Percentiles rank a stretch among this genome's conserved stretches.
phyloP scores from a whole-genome alignment of 345 rosid species.

The Moricandia arvensis region DNA sequence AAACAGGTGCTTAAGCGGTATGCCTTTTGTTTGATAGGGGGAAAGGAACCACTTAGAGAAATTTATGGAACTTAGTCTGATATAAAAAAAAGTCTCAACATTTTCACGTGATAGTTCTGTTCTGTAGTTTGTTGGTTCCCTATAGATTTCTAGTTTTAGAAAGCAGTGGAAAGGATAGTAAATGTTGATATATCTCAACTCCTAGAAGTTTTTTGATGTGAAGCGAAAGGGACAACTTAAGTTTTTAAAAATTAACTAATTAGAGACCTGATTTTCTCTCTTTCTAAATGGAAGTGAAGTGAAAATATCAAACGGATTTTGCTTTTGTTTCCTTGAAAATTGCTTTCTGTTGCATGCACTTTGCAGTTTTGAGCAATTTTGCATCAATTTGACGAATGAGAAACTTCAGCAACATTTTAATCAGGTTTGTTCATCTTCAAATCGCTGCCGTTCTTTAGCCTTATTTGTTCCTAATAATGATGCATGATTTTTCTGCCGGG shows the following conservation, averaged over 20 bases:
- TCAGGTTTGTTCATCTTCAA: slow-evolving; percentile 56
- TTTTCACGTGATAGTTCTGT: not conserved
- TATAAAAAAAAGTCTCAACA: not conserved
- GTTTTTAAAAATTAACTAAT: too few species aligned
- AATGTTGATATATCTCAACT: too few species aligned
- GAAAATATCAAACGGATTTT: slow-evolving; percentile 5
- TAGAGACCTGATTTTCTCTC: slow-evolving; percentile 3
- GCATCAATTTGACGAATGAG: slow-evolving; percentile 98
- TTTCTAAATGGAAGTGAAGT: slow-evolving; percentile 7
- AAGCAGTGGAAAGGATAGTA: slow-evolving; percentile 10
- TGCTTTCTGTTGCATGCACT: slow-evolving; percentile 28
- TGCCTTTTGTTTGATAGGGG: slow-evolving; percentile 51
- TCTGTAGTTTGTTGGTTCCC: slow-evolving; percentile 27
- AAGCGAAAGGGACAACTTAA: too few species aligned
- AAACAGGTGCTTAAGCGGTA: slow-evolving; percentile 93
- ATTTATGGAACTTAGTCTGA: slow-evolving; percentile 7
- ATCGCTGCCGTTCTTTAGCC: slow-evolving; percentile 22
- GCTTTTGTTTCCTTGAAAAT: slow-evolving; percentile 24
- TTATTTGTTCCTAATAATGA: slow-evolving; percentile 24
- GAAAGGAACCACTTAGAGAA: slow-evolving; percentile 22
- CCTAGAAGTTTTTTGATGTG: too few species aligned
- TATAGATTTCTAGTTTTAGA: slow-evolving; percentile 6
- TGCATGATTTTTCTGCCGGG: slow-evolving; percentile 18
- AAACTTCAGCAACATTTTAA: slow-evolving; percentile 99
- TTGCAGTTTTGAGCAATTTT: slow-evolving; percentile 98